Evolutionary conservation across 2,329 filamentous ascomycete species (phyloP).

Genomic region (Xylariaceae sp.): DNA sequence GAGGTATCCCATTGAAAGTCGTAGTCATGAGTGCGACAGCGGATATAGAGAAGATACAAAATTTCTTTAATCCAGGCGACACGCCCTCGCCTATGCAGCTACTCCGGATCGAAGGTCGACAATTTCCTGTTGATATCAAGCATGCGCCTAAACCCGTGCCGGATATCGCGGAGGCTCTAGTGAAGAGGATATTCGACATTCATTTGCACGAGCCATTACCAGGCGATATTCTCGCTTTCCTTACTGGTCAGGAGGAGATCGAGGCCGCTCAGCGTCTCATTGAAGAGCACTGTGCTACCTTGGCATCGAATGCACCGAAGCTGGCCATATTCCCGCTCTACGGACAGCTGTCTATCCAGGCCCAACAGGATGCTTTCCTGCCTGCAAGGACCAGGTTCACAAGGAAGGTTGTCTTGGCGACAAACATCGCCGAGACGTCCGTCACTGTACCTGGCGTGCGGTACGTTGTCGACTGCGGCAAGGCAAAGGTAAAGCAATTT

Average conservation of each 20-base stretch:
- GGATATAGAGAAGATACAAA: constrained; percentile 72
- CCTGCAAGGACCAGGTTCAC: constrained; percentile 68
- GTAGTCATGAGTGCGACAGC: constrained; percentile 97
- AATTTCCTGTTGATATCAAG: constrained; percentile 75
- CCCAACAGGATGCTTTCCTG: constrained; percentile 82
- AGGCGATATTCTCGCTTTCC: constrained; percentile 87
- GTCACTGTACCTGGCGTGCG: constrained; percentile 92
- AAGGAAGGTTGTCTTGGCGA: constrained; percentile 85
- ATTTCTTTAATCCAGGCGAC: constrained; percentile 58
- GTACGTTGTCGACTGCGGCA: constrained; percentile 88
- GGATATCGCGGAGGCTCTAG: constrained; percentile 76
- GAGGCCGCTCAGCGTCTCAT: constrained; percentile 76
- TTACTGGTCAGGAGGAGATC: constrained; percentile 91
- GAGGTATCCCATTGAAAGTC: constrained; percentile 75
- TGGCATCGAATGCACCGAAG: constrained; percentile 72
- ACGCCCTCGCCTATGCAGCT: constrained; percentile 33
- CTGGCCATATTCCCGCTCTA: constrained; percentile 75
- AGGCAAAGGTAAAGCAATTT: constrained; percentile 91
- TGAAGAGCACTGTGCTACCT: constrained; percentile 69
- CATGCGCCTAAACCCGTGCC: constrained; percentile 72
- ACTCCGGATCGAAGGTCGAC: constrained; percentile 75
- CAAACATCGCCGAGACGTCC: constrained; percentile 98
- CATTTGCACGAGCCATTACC: constrained; percentile 87
- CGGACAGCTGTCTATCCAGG: constrained; percentile 80
- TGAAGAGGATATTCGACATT: constrained; percentile 80